A percentile compares a stretch with the other conserved stretches of the same genome.
Evolutionary conservation across 495 filamentous ascomycete species (phyloP).

Genomic region (Bacidia rubella): DNA sequence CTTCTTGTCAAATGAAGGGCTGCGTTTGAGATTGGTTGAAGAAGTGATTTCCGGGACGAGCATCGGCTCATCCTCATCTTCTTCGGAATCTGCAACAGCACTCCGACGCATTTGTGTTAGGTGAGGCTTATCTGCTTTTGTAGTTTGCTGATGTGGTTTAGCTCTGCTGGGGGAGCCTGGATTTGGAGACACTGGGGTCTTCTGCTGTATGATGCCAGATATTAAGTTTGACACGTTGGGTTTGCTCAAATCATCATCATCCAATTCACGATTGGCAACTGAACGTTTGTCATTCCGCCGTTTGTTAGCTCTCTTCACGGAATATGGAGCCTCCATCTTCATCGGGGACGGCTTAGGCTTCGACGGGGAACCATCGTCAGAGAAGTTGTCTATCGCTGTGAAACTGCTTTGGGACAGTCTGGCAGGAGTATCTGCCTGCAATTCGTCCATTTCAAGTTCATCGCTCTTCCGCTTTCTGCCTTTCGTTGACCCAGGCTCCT

Average conservation of each 20-base stretch:
- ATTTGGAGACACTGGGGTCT: not conserved
- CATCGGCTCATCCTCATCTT: constrained; percentile 8
- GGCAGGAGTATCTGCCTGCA: constrained; percentile 6
- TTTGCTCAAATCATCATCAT: not conserved
- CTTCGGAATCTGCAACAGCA: constrained; percentile 33
- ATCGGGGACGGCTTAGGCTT: constrained; percentile 8
- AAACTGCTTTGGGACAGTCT: constrained; percentile 19
- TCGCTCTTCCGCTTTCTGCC: constrained; percentile 65
- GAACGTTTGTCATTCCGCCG: not conserved
- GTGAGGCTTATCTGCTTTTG: not conserved
- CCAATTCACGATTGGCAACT: constrained; percentile 4
- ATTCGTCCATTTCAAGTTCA: constrained; percentile 41
- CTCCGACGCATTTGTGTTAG: not conserved
- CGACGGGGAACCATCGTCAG: constrained; percentile 19
- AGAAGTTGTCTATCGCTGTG: constrained; percentile 22
- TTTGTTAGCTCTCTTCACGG: not conserved
- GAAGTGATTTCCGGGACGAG: too few species aligned
- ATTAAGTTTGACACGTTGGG: not conserved
- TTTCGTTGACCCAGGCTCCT: constrained; percentile 33
- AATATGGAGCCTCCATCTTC: not conserved
- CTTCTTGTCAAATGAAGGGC: not conserved
- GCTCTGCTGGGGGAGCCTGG: not conserved
- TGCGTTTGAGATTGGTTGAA: not conserved
- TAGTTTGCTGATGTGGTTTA: not conserved
- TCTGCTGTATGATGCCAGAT: not conserved